A percentile compares a stretch with the other conserved stretches of the same genome.
phyloP scores from a whole-genome alignment of 352 stramenopile species.

The Pythium guiyangense region DNA sequence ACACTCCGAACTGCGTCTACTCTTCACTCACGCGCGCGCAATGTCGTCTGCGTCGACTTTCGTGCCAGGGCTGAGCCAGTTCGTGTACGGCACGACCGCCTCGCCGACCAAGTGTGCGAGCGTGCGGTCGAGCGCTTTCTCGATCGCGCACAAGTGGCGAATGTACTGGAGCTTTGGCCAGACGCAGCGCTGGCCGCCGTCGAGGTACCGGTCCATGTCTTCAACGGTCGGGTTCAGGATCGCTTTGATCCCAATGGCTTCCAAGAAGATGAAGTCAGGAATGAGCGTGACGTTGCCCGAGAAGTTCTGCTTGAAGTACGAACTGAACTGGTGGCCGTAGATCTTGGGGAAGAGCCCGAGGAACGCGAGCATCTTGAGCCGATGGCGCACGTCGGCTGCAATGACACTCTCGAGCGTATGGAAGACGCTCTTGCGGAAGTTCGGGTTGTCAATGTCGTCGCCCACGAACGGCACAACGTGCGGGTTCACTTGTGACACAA shows the following conservation, averaged over 20 bases:
- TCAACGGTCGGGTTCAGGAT: constrained; percentile 76
- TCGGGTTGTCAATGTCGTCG: constrained; percentile 79
- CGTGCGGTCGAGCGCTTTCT: constrained; percentile 57
- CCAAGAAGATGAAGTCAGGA: constrained; percentile 83
- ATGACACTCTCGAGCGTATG: constrained; percentile 86
- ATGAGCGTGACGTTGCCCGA: constrained; percentile 96
- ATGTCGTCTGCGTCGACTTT: constrained; percentile 9
- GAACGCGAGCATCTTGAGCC: constrained; percentile 73
- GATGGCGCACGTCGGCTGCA: constrained; percentile 47
- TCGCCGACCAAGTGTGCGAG: constrained; percentile 26
- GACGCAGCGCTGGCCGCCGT: constrained; percentile 86
- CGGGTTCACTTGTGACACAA: constrained; percentile 88
- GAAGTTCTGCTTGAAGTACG: constrained; percentile 92
- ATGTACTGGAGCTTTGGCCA: constrained; percentile 94
- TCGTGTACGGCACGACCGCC: constrained; percentile 25
- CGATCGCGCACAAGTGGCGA: constrained; percentile 90
- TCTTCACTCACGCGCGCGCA: background rate
- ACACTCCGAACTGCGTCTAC: no score
- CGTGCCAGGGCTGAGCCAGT: constrained; percentile 37
- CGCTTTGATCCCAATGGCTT: constrained; percentile 77
- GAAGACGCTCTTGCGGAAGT: constrained; percentile 58
- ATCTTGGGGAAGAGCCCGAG: constrained; percentile 86
- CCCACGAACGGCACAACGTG: constrained; percentile 91
- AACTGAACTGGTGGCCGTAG: constrained; percentile 75
- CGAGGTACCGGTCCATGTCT: constrained; percentile 74